Evolutionary conservation across 805 yeast species (phyloP).

Genomic region (Debaryomyces maramus): DNA sequence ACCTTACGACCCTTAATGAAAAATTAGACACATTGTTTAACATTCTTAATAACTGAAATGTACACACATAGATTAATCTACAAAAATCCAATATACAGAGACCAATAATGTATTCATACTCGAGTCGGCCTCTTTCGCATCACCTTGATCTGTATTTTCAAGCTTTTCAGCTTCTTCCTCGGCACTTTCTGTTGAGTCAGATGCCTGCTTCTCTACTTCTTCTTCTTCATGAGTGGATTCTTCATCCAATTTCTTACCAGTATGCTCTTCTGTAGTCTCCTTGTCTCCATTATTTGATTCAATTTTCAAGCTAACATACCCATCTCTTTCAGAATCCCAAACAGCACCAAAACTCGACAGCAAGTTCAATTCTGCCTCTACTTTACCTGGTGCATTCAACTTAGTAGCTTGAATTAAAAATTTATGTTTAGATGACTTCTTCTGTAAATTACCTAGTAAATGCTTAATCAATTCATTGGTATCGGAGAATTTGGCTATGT

Average conservation of each 20-base stretch:
- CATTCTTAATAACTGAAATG: constrained; percentile 11
- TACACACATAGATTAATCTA: constrained; percentile 2
- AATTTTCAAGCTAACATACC: constrained; percentile 41
- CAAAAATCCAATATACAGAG: constrained; percentile 21
- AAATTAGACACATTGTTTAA: constrained; percentile 18
- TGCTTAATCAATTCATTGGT: constrained; percentile 26
- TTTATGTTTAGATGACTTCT: constrained; percentile 55
- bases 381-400: constrained; percentile 21
- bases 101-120: constrained; percentile 7
- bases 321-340: constrained; percentile 61
- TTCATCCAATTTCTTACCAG: constrained; percentile 2
- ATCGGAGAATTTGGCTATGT: constrained; percentile 2
- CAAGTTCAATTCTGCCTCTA: constrained; percentile 22
- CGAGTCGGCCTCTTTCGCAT: background rate
- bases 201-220: background rate
- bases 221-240: background rate
- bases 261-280: background rate
- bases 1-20: constrained; percentile 17
- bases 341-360: constrained; percentile 49
- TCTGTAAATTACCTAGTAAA: constrained; percentile 36
- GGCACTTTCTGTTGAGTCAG: background rate
- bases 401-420: constrained; percentile 49
- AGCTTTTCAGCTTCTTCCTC: constrained; percentile 3
- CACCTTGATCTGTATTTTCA: background rate
- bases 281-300: constrained; percentile 14